phyloP scores from a whole-genome alignment of 768 basidiomycete species.

The Amanita pseudoporphyria region DNA sequence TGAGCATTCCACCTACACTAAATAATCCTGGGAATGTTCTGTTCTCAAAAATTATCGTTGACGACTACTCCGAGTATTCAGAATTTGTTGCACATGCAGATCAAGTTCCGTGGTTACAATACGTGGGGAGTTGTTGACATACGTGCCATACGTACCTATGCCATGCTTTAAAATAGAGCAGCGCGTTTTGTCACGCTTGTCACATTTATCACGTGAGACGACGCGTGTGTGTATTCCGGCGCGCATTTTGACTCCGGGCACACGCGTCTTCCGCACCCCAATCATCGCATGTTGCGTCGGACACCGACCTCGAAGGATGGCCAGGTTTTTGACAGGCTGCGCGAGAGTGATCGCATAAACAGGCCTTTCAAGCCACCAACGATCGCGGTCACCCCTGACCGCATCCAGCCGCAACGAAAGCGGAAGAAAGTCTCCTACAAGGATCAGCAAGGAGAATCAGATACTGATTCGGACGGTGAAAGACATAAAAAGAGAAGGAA shows the following conservation, averaged over 20 bases:
- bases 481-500: constrained; percentile 63
- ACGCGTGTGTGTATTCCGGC: constrained; percentile 14
- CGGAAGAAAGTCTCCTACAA: constrained; percentile 87
- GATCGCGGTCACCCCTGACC: constrained; percentile 30
- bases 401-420: constrained; percentile 64
- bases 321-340: constrained; percentile 52
- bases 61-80: constrained; percentile 50
- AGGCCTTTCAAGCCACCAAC: constrained; percentile 78
- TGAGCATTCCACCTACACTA: constrained; percentile 40
- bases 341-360: constrained; percentile 64
- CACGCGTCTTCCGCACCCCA: background rate
- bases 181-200: too few relatives aligned
- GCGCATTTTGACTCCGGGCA: background rate
- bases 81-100: constrained; percentile 38
- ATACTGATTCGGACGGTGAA: constrained; percentile 43
- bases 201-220: constrained; percentile 2
- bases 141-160: background rate
- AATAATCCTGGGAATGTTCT: constrained; percentile 36
- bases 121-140: constrained; percentile 10
- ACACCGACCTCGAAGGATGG: constrained; percentile 64
- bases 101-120: constrained; percentile 27
- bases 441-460: constrained; percentile 47
- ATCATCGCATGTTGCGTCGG: constrained; percentile 51
- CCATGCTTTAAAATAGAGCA: background rate
- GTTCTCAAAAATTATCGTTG: constrained; percentile 48